Base-by-base conservation (phyloP, 116 monocot species). In the Trichopus zeylanicus region DNA sequence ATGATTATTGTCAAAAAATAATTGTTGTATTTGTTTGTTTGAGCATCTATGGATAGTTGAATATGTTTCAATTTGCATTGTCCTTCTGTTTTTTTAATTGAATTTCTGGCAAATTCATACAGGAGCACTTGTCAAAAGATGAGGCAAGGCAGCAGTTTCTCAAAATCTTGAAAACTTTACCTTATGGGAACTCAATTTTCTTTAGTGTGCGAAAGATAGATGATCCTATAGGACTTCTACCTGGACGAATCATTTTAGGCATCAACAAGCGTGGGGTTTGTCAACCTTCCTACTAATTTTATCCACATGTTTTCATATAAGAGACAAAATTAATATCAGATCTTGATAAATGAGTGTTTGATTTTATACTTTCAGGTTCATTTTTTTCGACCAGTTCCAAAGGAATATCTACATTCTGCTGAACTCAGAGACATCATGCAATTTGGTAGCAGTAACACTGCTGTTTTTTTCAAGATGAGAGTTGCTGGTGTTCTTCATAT, bases 401-500 rank as follows among this genome's bases (percentile, higher is more conserved):
- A 92, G 61, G 99, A 99, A 49, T 99, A 99, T 58, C 66, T 99
- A 54, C 99, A 99, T 63, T 99, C 99, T 67, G 92, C 92, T 34
- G 99, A 99, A 60, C 61, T 99, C 33, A 85, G 88, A 72, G 99
- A 99, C 51, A 99, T 99, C 25, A 99, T 99, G 92, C 99, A 99
- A 67, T 99, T 99, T 72, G 99, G 99, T 60, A 88, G 92, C 85
- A 99, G 92, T 63, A 92, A 92, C 56, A 83, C 82, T 62, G 92
- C 99, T 60, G 88, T 99, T 37, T 92, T 99, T 58, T 99, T 99
- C 57, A 99, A 99, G 75, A 99, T 99, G 88, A 83, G 99, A 61
- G 99, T 99, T 67, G 99, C 92, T 66, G 92, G 92, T 49, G 92
- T 83, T 26, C 92, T 99, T 53, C 92, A 99, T 63, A 79, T 99